Evolutionary conservation across 805 yeast genomes (phyloP), one percentile per base, ranked within the genome.

Genomic region (Pichia manshurica): DNA sequence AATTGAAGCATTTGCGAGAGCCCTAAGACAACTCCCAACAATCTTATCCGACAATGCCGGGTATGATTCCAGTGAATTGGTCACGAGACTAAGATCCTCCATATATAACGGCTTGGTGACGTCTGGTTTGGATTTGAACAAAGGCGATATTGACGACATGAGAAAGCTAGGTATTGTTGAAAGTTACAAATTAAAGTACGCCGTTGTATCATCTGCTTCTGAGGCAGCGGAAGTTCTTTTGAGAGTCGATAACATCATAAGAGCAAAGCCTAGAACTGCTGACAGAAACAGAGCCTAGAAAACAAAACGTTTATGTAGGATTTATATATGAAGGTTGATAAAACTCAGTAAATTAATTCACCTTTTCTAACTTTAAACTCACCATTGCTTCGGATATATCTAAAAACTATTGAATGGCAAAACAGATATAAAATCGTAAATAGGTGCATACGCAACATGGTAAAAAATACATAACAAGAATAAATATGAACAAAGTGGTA

Each of bases 31-130:
- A 67, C 74, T 93, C 54, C 99, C 99, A 50, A 88, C 95, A 1
- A 90, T 93, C 53, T 74, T 93, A 56, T 96, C 96, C 41, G 98
- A 93, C 63, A 93, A 93, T 63, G 98, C 99, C 4, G 99, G 99
- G 25, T 87, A 79, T 60, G 99, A 93, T 64, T 84, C 96, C 20
- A 81, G 89, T 59, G 98, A 95, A 57, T 73, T 93, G 53, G 95
- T 93, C 13, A 77, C 98, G 9, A 88, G 87, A 65, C 74, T 93
- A 59, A 80, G 97, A 67, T 81, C 96, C 2, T 82, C 95, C 20
- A 84, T 89, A 47, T 93, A 93, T 72, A 84, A 82, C 61, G 99
- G 99, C 32, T 80, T 87, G 75, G 75, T 87, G 19, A 88, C 96
- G 5, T 82, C 91, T 4, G 99, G 99, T 35, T 76, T 93, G 54